Evolutionary conservation across 2,329 filamentous ascomycete genomes (phyloP), one percentile per base, ranked within the genome.

Genomic region (Arthrobotrys iridis): DNA sequence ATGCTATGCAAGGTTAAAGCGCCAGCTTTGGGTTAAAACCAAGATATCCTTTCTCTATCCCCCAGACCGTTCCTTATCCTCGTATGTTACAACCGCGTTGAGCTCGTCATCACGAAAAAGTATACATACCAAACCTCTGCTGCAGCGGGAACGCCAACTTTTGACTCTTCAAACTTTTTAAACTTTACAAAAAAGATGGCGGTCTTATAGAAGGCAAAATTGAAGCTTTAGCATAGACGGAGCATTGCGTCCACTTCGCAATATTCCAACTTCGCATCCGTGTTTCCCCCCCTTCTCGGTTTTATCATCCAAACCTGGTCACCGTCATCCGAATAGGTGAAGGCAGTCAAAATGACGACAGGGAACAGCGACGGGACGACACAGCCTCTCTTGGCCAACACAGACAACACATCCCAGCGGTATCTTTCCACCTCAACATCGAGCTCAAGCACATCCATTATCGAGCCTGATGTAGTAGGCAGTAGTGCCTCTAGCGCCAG

Each of bases 371-470:
- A 35, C 20, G 55, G 15, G 6, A 45, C 40, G 28, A 64, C 71
- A 62, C 55, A 62, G 62, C 70, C 70, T 35, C 63, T 75, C 58
- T 75, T 75, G 71, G 71, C 71, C 63, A 75, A 75, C 71, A 68
- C 30, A 11, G 11, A 37, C 50, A 75, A 75, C 63, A 52, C 58
- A 46, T 71, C 40, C 55, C 35, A 41, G 28, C 40, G 30, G 4
- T 62, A 40, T 33, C 28, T 28, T 43, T 35, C 28, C 43, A 52
- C 43, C 22, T 15, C 40, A n/a, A 46, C 55, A n/a, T 58, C 60
- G 10, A 66, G 60, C 28, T 66, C 71, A 2, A 55, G 41, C 40
- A 43, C 46, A 8, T 62, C 70, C 28, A 28, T 28, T n/a, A 13
- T 60, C 37, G 68, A 66, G 2, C 24, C 43, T 26, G 63, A 66